A percentile compares a stretch with the other conserved stretches of the same genome.
Conservation (phyloP, 306 rosid genomes). For the Mimosa bimucronata region DNA sequence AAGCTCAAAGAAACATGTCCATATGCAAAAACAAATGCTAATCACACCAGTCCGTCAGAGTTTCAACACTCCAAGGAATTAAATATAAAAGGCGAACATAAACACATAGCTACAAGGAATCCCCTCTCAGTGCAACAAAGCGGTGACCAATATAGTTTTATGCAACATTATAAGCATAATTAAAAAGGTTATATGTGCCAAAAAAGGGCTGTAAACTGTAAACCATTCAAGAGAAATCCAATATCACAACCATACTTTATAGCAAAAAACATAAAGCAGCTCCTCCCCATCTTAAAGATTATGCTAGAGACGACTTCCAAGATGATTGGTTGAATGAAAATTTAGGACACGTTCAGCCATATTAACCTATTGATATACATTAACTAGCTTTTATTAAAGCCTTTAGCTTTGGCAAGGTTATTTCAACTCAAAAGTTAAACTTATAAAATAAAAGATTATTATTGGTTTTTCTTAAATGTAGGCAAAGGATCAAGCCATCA, state of each 20-base stretch:
- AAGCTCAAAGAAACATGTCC: constrained; percentile 1
- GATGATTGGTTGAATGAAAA: neutral
- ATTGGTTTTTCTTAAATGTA: neutral
- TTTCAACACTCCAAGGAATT: neutral
- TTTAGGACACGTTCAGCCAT: neutral
- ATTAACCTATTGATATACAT: neutral
- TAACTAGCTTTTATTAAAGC: neutral
- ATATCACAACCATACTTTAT: neutral
- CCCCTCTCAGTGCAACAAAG: neutral
- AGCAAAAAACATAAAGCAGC: neutral
- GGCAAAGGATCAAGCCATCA: neutral
- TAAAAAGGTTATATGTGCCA: neutral
- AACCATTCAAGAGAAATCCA: constrained; percentile 5
- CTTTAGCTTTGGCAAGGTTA: neutral
- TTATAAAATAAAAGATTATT: neutral
- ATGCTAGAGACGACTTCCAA: neutral
- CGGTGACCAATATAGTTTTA: neutral
- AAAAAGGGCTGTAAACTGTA: neutral
- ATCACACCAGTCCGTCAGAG: neutral
- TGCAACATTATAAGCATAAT: neutral
- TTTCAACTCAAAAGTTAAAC: neutral
- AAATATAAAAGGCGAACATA: too few relatives aligned
- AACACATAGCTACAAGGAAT: neutral
- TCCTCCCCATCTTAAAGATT: neutral
- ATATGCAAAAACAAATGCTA: neutral